Percentiles rank a stretch among this genome's conserved stretches.
Evolutionary conservation across 164 flowering plant species (phyloP).

Genomic region (Piper longum): DNA sequence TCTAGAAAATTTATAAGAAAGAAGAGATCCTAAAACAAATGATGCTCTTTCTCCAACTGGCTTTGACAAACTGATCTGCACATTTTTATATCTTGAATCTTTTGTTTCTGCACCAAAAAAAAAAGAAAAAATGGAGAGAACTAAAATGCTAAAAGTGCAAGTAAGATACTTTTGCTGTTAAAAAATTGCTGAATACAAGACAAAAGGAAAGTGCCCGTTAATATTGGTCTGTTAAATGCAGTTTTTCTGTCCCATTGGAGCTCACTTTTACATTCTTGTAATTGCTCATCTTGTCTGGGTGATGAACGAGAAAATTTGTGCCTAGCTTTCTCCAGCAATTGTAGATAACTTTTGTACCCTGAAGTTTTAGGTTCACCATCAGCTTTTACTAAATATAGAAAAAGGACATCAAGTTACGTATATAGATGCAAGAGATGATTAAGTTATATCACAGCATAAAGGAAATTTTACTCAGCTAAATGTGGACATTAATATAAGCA

Average conservation of each 20-base stretch:
- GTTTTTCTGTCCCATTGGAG: neutral
- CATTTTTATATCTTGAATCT: neutral
- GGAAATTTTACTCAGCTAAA: neutral
- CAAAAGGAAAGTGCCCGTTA: neutral
- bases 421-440: neutral
- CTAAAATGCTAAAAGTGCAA: neutral
- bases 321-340: neutral
- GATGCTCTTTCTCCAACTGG: neutral
- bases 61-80: neutral
- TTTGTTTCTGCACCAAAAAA: neutral
- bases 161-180: neutral
- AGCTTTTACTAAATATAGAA: neutral
- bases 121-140: neutral
- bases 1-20: neutral
- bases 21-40: neutral
- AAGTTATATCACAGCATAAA: neutral
- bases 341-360: neutral
- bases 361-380: neutral
- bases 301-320: neutral
- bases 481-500: too few species aligned
- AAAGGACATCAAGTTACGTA: neutral
- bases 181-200: neutral
- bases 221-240: neutral
- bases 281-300: neutral
- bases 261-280: neutral